Conservation (phyloP, 768 basidiomycete genomes). For the Suillus subluteus region DNA sequence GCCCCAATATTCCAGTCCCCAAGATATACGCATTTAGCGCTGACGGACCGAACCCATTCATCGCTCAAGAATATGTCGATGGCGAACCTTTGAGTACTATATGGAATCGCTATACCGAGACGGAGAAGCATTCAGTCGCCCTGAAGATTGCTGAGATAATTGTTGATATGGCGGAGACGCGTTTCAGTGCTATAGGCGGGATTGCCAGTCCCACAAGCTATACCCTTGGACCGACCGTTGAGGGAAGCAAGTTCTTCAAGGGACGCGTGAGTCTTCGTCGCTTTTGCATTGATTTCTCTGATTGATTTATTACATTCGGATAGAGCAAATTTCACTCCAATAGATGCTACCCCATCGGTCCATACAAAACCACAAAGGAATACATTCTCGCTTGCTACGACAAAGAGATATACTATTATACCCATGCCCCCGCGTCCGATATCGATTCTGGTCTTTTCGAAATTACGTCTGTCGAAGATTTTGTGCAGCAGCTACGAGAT, state of each 20-base stretch:
- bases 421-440: not conserved
- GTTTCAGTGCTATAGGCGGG: not conserved
- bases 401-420: conserved; percentile 1
- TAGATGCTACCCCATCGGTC: not conserved
- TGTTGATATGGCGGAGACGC: not conserved
- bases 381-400: not conserved
- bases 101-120: not conserved
- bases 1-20: not conserved
- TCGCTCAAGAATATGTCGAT: not conserved
- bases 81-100: not conserved
- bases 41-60: not conserved
- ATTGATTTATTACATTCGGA: not conserved
- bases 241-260: not conserved
- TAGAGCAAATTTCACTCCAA: not conserved
- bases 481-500: not conserved
- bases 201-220: not conserved
- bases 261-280: not conserved
- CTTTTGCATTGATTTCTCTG: not conserved
- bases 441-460: not conserved
- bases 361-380: not conserved
- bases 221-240: not conserved
- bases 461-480: not conserved
- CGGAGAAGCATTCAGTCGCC: not conserved
- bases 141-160: not conserved
- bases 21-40: not conserved